Percentiles rank a stretch among this genome's conserved stretches.
These are phyloP conservation scores for Crassisporium funariophilum DNA, from an alignment of 768 basidiomycete genomes.

Conservation along the genomic window DNA sequence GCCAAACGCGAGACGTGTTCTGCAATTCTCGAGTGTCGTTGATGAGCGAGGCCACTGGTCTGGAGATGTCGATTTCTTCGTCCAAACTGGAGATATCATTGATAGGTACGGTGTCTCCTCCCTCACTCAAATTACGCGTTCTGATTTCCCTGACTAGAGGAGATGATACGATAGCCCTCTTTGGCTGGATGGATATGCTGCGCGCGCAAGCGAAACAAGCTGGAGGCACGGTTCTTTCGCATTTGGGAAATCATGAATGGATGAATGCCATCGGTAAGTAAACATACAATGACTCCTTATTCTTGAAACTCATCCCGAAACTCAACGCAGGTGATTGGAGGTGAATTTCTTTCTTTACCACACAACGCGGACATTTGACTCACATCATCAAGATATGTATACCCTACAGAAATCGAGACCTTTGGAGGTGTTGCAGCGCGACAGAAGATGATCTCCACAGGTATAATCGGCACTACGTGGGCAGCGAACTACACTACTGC, in stretches of 20 bases:
- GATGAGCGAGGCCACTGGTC: conserved; percentile 78
- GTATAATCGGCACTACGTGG: conserved; percentile 82
- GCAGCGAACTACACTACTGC: conserved; percentile 82
- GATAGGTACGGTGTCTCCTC: conserved; percentile 60
- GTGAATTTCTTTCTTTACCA: conserved; percentile 20
- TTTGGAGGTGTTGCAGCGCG: conserved; percentile 75
- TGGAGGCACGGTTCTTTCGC: conserved; percentile 75
- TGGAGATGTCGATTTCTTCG: conserved; percentile 80
- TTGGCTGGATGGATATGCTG: conserved; percentile 81
- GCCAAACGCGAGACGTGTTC: conserved; percentile 74
- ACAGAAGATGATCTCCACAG: conserved; percentile 72
- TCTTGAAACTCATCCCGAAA: conserved; percentile 5
- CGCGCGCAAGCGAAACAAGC: conserved; percentile 68
- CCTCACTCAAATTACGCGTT: background rate
- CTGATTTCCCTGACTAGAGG: conserved; percentile 50
- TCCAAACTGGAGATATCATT: conserved; percentile 96
- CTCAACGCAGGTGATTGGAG: conserved; percentile 76
- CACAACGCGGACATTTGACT: background rate
- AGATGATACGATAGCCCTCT: conserved; percentile 87
- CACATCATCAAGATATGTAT: conserved; percentile 70
- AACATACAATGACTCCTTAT: conserved; percentile 3
- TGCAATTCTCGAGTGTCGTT: conserved; percentile 79
- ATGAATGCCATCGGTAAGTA: conserved; percentile 83
- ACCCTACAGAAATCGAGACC: conserved; percentile 76
- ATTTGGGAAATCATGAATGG: conserved; percentile 95